Percentiles rank a stretch among this genome's conserved stretches.
Conservation (phyloP, 2,329 filamentous ascomycete genomes). For the Trichoderma atroviride region DNA sequence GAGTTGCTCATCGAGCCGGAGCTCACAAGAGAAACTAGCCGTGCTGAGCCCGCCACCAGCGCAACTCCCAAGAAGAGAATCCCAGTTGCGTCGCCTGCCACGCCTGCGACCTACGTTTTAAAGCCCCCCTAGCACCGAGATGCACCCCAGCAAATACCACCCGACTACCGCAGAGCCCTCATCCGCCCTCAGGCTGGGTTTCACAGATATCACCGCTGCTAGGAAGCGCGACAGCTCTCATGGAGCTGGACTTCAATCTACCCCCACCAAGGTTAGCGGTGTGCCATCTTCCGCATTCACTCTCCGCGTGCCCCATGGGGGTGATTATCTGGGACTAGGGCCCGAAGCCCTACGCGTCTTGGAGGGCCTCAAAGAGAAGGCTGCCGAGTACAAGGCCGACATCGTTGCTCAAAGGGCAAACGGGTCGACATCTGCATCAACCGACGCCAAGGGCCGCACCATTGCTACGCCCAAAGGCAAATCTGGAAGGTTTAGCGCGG, state of each 20-base stretch:
- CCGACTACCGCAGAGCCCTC: slow-evolving; percentile 75
- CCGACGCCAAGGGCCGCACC: slow-evolving; percentile 59
- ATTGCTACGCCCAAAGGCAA: slow-evolving; percentile 81
- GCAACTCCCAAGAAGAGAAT: slow-evolving; percentile 35
- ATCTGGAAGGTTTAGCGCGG: slow-evolving; percentile 77
- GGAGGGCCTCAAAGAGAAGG: slow-evolving; percentile 72
- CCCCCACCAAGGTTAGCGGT: slow-evolving; percentile 61
- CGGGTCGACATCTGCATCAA: slow-evolving; percentile 39
- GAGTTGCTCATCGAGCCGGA: slow-evolving; percentile 31
- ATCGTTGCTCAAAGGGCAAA: slow-evolving; percentile 64
- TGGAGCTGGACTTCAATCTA: slow-evolving; percentile 51
- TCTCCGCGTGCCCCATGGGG: slow-evolving; percentile 67
- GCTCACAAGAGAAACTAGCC: neutral
- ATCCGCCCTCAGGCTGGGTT: slow-evolving; percentile 79
- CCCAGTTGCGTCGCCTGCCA: slow-evolving; percentile 44
- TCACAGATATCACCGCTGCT: slow-evolving; percentile 66
- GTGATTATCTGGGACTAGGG: slow-evolving; percentile 57
- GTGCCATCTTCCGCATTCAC: slow-evolving; percentile 64
- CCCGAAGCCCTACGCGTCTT: slow-evolving; percentile 63
- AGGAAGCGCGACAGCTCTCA: slow-evolving; percentile 38
- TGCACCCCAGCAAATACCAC: slow-evolving; percentile 87
- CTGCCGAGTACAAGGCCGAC: slow-evolving; percentile 69
- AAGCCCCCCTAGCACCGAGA: slow-evolving; percentile 75
- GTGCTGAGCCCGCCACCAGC: slow-evolving; percentile 19
- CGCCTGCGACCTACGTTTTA: slow-evolving; percentile 67